A percentile compares a stretch with the other conserved stretches of the same genome.
These are phyloP conservation scores for Tuber umbilicatum DNA, from an alignment of 495 filamentous ascomycete species.

Conservation along the genomic window DNA sequence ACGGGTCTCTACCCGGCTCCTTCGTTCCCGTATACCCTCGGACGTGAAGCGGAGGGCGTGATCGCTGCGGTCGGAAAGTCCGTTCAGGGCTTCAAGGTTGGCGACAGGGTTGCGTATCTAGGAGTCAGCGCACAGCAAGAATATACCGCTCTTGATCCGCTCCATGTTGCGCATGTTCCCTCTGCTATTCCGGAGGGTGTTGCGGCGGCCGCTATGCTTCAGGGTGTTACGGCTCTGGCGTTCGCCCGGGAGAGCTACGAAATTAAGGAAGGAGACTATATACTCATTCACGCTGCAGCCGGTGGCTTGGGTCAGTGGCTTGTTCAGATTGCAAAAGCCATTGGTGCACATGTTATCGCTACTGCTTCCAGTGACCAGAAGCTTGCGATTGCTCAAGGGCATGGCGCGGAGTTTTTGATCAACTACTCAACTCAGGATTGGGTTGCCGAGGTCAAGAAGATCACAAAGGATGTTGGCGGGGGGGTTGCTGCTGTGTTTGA, in stretches of 20 bases:
- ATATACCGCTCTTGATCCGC: conserved; percentile 59
- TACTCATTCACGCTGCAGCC: conserved; percentile 84
- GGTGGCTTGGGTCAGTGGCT: conserved; percentile 79
- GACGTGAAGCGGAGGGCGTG: conserved; percentile 70
- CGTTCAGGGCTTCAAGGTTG: conserved; percentile 49
- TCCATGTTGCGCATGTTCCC: conserved; percentile 59
- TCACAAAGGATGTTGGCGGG: conserved; percentile 52
- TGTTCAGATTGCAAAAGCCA: conserved; percentile 62
- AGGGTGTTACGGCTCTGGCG: conserved; percentile 80
- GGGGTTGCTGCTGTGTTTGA: conserved; percentile 83
- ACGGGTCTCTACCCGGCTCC: conserved; percentile 73
- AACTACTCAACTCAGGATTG: conserved; percentile 68
- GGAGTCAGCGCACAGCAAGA: conserved; percentile 63
- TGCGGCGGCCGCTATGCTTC: conserved; percentile 65
- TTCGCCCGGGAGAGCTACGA: conserved; percentile 69
- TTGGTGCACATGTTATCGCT: conserved; percentile 71
- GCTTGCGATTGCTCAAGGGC: conserved; percentile 57
- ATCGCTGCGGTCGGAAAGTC: conserved; percentile 50
- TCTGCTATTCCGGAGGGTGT: conserved; percentile 53
- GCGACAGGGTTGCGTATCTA: conserved; percentile 63
- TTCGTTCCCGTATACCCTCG: conserved; percentile 67
- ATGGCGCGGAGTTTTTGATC: conserved; percentile 66
- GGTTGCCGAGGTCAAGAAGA: conserved; percentile 58
- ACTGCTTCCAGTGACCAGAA: conserved; percentile 73
- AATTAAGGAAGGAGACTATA: conserved; percentile 72